A percentile compares a stretch with the other conserved stretches of the same genome.
Evolutionary conservation across 225 moss, liverwort and hornwort species (phyloP).

Genomic region (Takakia lepidozioides): DNA sequence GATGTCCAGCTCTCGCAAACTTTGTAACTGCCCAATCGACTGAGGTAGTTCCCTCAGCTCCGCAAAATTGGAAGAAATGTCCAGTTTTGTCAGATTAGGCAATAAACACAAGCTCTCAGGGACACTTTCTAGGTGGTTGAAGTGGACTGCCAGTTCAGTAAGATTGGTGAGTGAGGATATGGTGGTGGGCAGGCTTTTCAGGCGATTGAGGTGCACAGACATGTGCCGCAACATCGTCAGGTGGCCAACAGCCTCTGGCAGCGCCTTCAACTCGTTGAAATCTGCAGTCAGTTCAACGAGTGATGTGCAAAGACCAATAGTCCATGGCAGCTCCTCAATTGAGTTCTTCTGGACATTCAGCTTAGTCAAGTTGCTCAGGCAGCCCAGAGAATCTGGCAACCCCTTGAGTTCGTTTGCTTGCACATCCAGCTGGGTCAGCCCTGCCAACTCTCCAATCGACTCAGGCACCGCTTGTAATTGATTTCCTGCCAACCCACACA

Average conservation of each 20-base stretch:
- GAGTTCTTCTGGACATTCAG: conserved; percentile 61
- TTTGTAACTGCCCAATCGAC: conserved; percentile 64
- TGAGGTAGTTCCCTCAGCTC: conserved; percentile 58
- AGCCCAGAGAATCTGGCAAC: conserved; percentile 65
- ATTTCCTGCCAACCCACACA: conserved; percentile 37
- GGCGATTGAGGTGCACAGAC: conserved; percentile 57
- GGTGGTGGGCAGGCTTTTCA: conserved; percentile 74
- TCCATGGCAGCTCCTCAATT: conserved; percentile 74
- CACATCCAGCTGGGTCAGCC: conserved; percentile 42
- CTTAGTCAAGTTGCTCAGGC: conserved; percentile 41
- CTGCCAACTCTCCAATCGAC: conserved; percentile 63
- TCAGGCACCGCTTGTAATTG: conserved; percentile 69
- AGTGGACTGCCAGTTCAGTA: conserved; percentile 58
- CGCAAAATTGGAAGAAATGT: conserved; percentile 77
- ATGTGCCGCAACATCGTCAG: conserved; percentile 47
- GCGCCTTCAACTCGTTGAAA: conserved; percentile 74
- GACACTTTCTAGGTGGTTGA: conserved; percentile 61
- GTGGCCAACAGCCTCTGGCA: conserved; percentile 77
- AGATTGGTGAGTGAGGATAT: conserved; percentile 64
- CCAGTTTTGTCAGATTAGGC: conserved; percentile 50
- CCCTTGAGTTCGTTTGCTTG: conserved; percentile 45
- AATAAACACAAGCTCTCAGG: conserved; percentile 70
- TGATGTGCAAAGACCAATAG: conserved; percentile 66
- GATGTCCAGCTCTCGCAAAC: conserved; percentile 68
- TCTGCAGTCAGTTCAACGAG: conserved; percentile 66